Conservation (phyloP, 495 filamentous ascomycete species). For the Annulohypoxylon stygium region DNA sequence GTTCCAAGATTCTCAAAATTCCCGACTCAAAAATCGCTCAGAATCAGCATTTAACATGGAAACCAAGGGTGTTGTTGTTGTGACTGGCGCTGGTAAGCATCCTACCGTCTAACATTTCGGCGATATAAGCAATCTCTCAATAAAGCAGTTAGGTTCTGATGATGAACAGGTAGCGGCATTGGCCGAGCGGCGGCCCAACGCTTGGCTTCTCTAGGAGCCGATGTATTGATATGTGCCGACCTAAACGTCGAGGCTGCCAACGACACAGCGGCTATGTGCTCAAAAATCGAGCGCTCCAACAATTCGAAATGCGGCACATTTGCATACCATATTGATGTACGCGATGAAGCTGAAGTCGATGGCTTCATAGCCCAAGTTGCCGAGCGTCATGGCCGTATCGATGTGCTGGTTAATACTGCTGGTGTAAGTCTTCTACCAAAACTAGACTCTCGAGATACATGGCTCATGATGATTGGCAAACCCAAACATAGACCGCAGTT, state of each 20-base stretch:
- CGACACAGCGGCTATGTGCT: not conserved
- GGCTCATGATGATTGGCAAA: not conserved
- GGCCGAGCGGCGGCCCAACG: not conserved
- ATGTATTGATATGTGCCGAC: slow-evolving; percentile 6
- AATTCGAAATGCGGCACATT: not conserved
- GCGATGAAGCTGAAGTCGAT: slow-evolving; percentile 1
- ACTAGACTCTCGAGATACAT: not conserved
- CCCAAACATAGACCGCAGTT: not conserved
- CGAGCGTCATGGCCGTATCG: slow-evolving; percentile 2
- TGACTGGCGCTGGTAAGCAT: slow-evolving; percentile 6
- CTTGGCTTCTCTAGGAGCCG: slow-evolving; percentile 1
- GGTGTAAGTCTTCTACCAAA: not conserved
- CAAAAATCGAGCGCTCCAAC: not conserved
- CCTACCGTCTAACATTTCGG: not conserved
- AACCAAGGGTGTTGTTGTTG: not conserved
- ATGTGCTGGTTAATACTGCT: slow-evolving; percentile 7
- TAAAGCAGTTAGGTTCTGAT: not conserved
- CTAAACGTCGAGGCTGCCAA: slow-evolving; percentile 4
- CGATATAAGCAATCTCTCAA: not conserved
- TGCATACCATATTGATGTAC: not conserved
- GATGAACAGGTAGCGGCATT: not conserved
- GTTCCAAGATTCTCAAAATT: not conserved
- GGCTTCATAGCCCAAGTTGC: not conserved
- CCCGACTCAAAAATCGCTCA: not conserved
- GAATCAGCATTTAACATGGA: not conserved